Evolutionary conservation across 1,284 basidiomycete species (phyloP), one percentile per base, ranked within the genome.

Genomic region (Heterobasidion irregulare): DNA sequence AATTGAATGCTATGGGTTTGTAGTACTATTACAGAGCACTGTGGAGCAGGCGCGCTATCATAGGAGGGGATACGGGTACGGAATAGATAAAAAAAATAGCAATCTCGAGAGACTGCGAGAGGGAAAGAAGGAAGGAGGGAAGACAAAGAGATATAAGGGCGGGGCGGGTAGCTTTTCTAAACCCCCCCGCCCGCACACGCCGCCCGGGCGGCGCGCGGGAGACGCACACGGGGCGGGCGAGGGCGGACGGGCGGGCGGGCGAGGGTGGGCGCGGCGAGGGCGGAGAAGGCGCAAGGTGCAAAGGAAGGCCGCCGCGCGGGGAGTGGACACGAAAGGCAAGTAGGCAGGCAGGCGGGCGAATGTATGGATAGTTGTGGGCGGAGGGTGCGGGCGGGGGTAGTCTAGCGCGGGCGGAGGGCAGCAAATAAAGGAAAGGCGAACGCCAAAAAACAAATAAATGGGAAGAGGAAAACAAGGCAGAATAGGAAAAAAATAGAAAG

Each of bases 11-110:
- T 32, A 34, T 41, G 44, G 36, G 15, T 45, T 46, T 36, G 47
- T 38, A 47, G 49, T 55, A 58, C 48, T n/a, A 59, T 53, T 56
- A 59, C 53, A 51, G 18, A 16, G 47, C 34, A 45, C 26, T 53
- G 50, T n/a, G 34, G 12, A 53, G 52, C 49, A 53, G 38, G 12
- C n/a, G 38, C 38, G n/a, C 12, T 41, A 41, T 41, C 38, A 41
- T 41, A 41, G n/a, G 38, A 41, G n/a, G n/a, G 38, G 4, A 41
- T n/a, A 41, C 38, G 38, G 26, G 26, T 26, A 26, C 26, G 26
- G 26, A 26, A 26, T 26, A 26, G 26, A 26, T 26, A 41, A 41
- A 41, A 41, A 41, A 41, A 6, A 41, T 3, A 6, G 4, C 12
- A 41, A 6, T n/a, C 26, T 26, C 26, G 26, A 26, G 26, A 3